Conservation (phyloP, 2,329 filamentous ascomycete genomes). For the Aspergillus costaricaensis region DNA sequence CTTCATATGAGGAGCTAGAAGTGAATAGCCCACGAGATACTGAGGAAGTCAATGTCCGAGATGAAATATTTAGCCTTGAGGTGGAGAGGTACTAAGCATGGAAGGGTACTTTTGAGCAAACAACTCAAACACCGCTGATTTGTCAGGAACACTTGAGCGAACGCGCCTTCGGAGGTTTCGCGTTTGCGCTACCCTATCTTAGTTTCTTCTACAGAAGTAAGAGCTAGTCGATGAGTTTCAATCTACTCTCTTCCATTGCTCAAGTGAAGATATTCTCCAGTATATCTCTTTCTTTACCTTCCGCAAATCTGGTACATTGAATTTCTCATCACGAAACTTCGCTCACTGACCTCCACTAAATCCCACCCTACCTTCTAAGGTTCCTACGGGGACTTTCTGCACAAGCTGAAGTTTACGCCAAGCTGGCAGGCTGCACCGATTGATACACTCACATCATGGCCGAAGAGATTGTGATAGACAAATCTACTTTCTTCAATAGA, state of each 20-base stretch:
- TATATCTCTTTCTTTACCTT: not conserved
- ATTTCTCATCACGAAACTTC: not conserved
- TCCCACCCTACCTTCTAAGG: too few relatives aligned
- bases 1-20: not conserved
- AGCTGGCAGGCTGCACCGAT: conserved; percentile 10
- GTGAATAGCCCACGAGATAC: not conserved
- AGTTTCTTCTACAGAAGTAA: not conserved
- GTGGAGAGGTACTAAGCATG: not conserved
- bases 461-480: conserved; percentile 93
- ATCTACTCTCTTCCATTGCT: not conserved
- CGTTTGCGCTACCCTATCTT: conserved; percentile 5
- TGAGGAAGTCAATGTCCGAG: not conserved
- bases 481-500: conserved; percentile 89
- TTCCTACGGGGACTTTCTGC: not conserved
- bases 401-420: not conserved
- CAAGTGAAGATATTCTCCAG: not conserved
- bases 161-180: conserved; percentile 10
- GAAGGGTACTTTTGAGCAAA: conserved; percentile 16
- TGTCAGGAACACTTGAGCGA: conserved; percentile 1
- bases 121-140: conserved; percentile 21
- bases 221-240: not conserved
- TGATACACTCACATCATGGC: conserved; percentile 51
- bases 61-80: not conserved
- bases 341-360: not conserved
- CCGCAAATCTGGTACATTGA: not conserved